Conservation (phyloP, 2,329 filamentous ascomycete genomes). For the Nothophoma quercina region DNA sequence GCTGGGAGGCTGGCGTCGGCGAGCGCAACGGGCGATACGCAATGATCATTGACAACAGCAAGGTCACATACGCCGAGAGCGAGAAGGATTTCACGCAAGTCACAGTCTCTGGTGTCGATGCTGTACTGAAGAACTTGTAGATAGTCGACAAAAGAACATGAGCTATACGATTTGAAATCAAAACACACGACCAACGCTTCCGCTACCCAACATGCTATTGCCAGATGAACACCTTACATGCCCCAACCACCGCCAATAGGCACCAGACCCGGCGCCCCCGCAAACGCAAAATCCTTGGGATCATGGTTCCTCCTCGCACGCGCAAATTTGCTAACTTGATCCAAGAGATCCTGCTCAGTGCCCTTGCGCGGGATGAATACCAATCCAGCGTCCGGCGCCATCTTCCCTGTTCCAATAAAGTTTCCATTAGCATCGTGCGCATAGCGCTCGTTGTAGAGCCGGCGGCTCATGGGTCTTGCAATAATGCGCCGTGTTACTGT, state of each 20-base stretch:
- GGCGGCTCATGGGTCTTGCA: slow-evolving; percentile 37
- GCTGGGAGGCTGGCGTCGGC: background rate
- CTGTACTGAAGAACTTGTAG: background rate
- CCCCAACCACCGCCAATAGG: background rate
- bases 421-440: slow-evolving; percentile 39
- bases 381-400: slow-evolving; percentile 31
- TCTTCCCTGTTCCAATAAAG: slow-evolving; percentile 34
- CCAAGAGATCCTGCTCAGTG: slow-evolving; percentile 34
- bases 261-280: slow-evolving; percentile 4
- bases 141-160: background rate
- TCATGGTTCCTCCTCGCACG: slow-evolving; percentile 31
- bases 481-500: slow-evolving; percentile 31
- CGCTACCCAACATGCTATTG: background rate
- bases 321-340: slow-evolving; percentile 37
- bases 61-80: background rate
- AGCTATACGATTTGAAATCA: background rate
- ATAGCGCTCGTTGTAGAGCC: slow-evolving; percentile 38
- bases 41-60: slow-evolving; percentile 1
- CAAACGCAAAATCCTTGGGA: slow-evolving; percentile 1
- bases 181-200: background rate
- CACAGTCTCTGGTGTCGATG: background rate
- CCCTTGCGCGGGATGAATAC: slow-evolving; percentile 39
- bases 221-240: background rate
- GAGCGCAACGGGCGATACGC: background rate
- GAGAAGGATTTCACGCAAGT: slow-evolving; percentile 3